Evolutionary conservation across 345 rosid genomes (phyloP), one percentile per base, ranked within the genome.

Genomic region (Euphorbia lathyris): DNA sequence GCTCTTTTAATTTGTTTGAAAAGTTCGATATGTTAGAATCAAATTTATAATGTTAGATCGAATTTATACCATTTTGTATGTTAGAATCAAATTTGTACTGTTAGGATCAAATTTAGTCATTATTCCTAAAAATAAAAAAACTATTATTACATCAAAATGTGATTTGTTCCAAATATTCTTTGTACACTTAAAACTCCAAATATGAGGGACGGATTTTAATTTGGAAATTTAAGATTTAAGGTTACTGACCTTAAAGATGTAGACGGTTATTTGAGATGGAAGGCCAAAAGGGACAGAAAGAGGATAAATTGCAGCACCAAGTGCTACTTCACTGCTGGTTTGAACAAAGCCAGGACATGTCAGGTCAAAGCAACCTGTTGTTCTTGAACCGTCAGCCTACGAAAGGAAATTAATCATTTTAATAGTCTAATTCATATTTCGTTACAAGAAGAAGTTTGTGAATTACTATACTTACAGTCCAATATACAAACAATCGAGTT

Each of bases 271-370:
- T 68, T 82, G 84, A 68, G 70, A 81, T 4, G 88, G 88, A 47
- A 85, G 84, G 5, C 83, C 83, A 5, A 20, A 23, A 17, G 67
- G 64, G 1, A 74, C 76, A 0, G 92, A 81, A 57, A 85, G 59
- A 12, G 88, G 88, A 65, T 78, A 76, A 63, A 87, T 83, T 61
- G 89, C 84, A 5, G 87, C 83, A 1, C 89, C 87, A 42, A 87
- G 80, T 20, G 87, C 89, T 55, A 87, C 73, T 63, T 87, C 84
- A 8, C 23, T 64, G 79, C 82, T 87, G 1, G 84, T 83, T 67
- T 85, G 92, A 71, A 87, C 81, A 48, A 87, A 87, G 22, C 89
- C 89, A 5, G 89, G 86, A 60, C 89, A 87, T 17, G 80, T 82
- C 34, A 85, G 78, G 74, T 87, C 91, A 42, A 85, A 87, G 65